phyloP scores from a whole-genome alignment of 2,329 filamentous ascomycete genomes.

The Botrytis byssoidea region DNA sequence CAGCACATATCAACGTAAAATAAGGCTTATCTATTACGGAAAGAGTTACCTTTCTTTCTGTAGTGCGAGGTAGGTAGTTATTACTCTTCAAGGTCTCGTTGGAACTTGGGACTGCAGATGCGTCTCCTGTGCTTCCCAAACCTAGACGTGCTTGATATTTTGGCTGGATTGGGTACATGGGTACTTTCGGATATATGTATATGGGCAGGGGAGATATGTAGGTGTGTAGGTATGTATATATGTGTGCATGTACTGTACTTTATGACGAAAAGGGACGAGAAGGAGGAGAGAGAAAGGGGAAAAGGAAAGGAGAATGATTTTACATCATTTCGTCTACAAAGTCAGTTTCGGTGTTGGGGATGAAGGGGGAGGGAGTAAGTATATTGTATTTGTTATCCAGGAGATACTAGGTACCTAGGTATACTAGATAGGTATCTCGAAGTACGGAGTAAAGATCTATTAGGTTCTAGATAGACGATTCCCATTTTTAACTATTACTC shows the following conservation, averaged over 20 bases:
- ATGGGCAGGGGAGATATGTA: not conserved
- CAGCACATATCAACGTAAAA: conserved; percentile 6
- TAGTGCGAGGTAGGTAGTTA: not conserved
- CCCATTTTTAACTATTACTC: not conserved
- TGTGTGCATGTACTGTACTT: not conserved
- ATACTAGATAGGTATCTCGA: too few relatives aligned
- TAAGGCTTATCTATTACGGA: not conserved
- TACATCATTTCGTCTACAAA: not conserved
- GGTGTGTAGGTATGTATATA: not conserved
- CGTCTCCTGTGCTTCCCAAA: not conserved
- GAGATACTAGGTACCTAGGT: too few relatives aligned
- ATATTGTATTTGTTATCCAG: not conserved
- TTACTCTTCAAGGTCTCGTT: not conserved
- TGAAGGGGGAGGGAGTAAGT: not conserved
- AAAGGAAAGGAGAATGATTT: not conserved
- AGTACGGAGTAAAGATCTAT: not conserved
- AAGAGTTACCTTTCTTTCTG: not conserved
- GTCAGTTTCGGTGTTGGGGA: not conserved
- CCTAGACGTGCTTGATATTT: not conserved
- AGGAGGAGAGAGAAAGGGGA: not conserved
- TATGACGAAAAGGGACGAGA: not conserved
- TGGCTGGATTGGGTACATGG: not conserved
- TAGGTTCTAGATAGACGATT: not conserved
- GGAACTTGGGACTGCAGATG: not conserved
- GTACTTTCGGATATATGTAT: not conserved